Conservation (phyloP, 78 protist species). For the Diacronema lutheri region DNA sequence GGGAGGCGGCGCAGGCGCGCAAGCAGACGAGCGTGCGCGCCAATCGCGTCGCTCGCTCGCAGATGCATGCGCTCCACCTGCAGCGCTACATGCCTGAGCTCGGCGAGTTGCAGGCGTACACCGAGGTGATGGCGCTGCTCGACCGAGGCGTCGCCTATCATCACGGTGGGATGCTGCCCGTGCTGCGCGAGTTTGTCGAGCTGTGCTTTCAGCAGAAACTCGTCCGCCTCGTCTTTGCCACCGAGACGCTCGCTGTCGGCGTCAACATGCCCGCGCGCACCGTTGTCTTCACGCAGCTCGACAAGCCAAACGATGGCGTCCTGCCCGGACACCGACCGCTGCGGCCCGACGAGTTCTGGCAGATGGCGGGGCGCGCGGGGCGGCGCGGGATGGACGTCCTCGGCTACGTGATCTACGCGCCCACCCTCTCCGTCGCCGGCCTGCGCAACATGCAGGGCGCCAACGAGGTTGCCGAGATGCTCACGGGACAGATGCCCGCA, state of each 20-base stretch:
- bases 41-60: background rate
- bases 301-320: constrained; percentile 15
- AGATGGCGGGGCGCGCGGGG: constrained; percentile 9
- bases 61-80: constrained; percentile 10
- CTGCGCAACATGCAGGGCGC: background rate
- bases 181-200: constrained; percentile 50
- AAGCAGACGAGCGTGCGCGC: background rate
- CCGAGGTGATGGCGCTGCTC: background rate
- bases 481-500: background rate
- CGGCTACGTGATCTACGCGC: constrained; percentile 39
- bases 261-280: constrained; percentile 56
- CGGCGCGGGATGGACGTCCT: constrained; percentile 37
- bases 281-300: constrained; percentile 40
- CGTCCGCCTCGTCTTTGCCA: constrained; percentile 22
- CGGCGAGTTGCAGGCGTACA: constrained; percentile 7
- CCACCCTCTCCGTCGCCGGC: constrained; percentile 8
- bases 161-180: constrained; percentile 47
- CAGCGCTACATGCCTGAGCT: constrained; percentile 18
- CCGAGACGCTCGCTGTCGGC: constrained; percentile 48
- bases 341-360: constrained; percentile 45
- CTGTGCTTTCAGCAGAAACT: constrained; percentile 33
- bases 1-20: background rate
- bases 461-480: constrained; percentile 1
- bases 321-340: constrained; percentile 9
- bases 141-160: constrained; percentile 30